These are phyloP conservation scores for Leccinum fibrillosum DNA, from an alignment of 768 basidiomycete genomes.

Conservation along the genomic window DNA sequence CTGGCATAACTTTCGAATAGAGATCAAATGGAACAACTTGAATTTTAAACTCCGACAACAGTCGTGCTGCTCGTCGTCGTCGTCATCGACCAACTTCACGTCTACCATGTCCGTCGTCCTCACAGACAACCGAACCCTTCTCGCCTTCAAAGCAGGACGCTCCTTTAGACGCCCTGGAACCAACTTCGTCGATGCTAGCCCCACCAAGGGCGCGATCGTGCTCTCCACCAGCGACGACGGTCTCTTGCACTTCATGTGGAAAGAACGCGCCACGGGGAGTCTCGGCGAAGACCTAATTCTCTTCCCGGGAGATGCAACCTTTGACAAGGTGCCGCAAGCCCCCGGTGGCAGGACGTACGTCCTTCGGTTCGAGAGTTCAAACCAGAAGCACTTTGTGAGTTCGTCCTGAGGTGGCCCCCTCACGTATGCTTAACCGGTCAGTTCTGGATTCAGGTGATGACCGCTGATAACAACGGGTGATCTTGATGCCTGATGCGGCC, in stretches of 20 bases:
- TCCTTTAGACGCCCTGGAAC: slow-evolving; percentile 64
- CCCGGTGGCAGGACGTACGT: slow-evolving; percentile 72
- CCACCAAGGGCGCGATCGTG: slow-evolving; percentile 71
- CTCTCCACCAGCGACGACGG: slow-evolving; percentile 71
- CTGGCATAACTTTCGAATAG: too few relatives aligned
- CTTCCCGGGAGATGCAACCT: slow-evolving; percentile 82
- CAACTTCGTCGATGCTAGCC: slow-evolving; percentile 63
- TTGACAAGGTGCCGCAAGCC: slow-evolving; percentile 70
- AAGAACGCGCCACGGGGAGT: slow-evolving; percentile 58
- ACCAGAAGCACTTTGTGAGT: slow-evolving; percentile 86
- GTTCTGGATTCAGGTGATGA: slow-evolving; percentile 85
- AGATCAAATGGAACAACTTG: too few relatives aligned
- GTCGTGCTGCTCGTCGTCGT: not conserved
- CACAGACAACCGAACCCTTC: slow-evolving; percentile 30
- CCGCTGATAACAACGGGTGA: not conserved
- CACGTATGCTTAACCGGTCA: slow-evolving; percentile 24
- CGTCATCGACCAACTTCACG: not conserved
- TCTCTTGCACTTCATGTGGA: slow-evolving; percentile 78
- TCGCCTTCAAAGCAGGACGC: slow-evolving; percentile 69
- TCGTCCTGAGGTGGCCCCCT: not conserved
- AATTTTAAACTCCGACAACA: not conserved
- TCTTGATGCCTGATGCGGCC: not conserved
- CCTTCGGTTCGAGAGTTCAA: slow-evolving; percentile 87
- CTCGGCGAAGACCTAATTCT: slow-evolving; percentile 82
- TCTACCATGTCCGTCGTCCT: slow-evolving; percentile 23